Evolutionary conservation across 768 basidiomycete species (phyloP).

Genomic region (Mycena leptocephala): DNA sequence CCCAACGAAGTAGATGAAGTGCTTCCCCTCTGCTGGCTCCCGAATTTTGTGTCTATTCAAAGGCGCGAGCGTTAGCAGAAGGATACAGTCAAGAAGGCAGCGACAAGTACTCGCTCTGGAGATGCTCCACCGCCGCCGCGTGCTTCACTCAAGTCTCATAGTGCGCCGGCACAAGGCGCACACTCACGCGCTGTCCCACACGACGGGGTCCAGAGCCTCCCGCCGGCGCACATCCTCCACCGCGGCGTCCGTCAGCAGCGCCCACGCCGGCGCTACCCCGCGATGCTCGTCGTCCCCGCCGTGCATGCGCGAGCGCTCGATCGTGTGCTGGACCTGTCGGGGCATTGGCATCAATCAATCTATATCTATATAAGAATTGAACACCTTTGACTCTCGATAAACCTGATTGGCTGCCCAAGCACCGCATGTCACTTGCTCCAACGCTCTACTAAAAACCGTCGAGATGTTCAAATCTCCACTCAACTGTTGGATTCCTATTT

Average conservation of each 20-base stretch:
- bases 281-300: constrained; percentile 4
- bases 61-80: background rate
- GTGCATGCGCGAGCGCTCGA: constrained; percentile 17
- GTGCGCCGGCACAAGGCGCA: constrained; percentile 37
- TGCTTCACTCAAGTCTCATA: constrained; percentile 27
- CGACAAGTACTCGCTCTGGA: background rate
- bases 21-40: background rate
- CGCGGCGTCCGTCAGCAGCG: constrained; percentile 34
- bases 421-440: no score
- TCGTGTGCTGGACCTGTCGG: constrained; percentile 26
- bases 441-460: no score
- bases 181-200: constrained; percentile 23
- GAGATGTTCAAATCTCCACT: no score
- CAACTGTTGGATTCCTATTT: no score
- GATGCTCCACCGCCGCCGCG: constrained; percentile 18
- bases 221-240: constrained; percentile 26
- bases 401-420: no score
- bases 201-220: constrained; percentile 27
- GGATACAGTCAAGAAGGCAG: background rate
- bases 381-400: no score
- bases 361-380: background rate
- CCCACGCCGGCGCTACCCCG: constrained; percentile 21
- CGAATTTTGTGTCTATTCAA: constrained; percentile 8
- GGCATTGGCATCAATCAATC: background rate
- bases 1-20: constrained; percentile 20